These are phyloP conservation scores for Cenchrus americanus DNA, from an alignment of 176 grass and related monocot genomes.

Conservation along the genomic window DNA sequence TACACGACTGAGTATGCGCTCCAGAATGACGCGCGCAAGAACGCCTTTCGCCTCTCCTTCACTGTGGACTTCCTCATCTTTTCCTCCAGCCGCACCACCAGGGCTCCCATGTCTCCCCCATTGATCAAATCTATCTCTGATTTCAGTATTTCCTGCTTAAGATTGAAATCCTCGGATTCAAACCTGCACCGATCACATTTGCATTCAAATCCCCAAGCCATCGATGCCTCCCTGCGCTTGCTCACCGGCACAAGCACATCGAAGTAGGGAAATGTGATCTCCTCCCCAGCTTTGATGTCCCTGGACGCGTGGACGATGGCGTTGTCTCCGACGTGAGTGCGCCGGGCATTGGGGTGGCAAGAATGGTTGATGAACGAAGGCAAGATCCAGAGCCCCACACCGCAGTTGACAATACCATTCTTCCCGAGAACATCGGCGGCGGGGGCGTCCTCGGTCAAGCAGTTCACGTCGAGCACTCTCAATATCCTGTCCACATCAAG, in stretches of 20 bases:
- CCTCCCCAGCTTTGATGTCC: constrained; percentile 85
- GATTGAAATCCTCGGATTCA: constrained; percentile 40
- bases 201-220: constrained; percentile 77
- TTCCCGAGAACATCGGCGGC: constrained; percentile 57
- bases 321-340: constrained; percentile 70
- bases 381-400: constrained; percentile 81
- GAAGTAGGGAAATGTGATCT: constrained; percentile 79
- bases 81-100: constrained; percentile 65
- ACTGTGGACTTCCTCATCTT: constrained; percentile 61
- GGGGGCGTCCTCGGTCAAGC: constrained; percentile 64
- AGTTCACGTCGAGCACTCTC: constrained; percentile 87
- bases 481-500: constrained; percentile 67
- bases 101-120: constrained; percentile 47
- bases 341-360: constrained; percentile 70
- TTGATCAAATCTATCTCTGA: constrained; percentile 45
- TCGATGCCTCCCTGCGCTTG: constrained; percentile 58
- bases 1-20: constrained; percentile 52
- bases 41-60: constrained; percentile 78
- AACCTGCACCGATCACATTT: constrained; percentile 78
- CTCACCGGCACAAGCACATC: constrained; percentile 66
- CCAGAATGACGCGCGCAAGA: constrained; percentile 83
- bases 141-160: constrained; percentile 54
- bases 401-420: constrained; percentile 49
- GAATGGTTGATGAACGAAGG: constrained; percentile 93
- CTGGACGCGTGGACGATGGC: constrained; percentile 77